These are phyloP conservation scores for Amyloporia xantha DNA, from an alignment of 768 basidiomycete species.

Conservation along the genomic window DNA sequence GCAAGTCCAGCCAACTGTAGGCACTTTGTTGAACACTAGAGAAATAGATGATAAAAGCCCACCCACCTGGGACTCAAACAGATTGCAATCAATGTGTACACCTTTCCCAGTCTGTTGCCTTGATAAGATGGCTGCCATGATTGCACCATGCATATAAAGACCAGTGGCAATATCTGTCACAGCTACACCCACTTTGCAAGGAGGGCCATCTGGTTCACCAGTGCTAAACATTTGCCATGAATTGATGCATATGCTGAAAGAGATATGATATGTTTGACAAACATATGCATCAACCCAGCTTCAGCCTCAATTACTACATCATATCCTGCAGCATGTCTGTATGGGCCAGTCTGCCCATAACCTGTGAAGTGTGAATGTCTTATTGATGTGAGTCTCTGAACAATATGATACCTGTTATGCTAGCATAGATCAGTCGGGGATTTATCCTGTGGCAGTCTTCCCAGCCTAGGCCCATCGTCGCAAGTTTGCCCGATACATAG, in stretches of 20 bases:
- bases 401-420: constrained; percentile 69
- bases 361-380: constrained; percentile 31
- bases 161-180: constrained; percentile 86
- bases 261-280: constrained; percentile 22
- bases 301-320: constrained; percentile 76
- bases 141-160: constrained; percentile 86
- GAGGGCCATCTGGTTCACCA: constrained; percentile 79
- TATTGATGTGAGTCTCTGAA: not conserved
- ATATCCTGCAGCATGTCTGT: constrained; percentile 75
- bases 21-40: not conserved
- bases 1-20: constrained; percentile 79
- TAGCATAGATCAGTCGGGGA: constrained; percentile 77
- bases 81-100: constrained; percentile 85
- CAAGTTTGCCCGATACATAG: constrained; percentile 80
- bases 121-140: constrained; percentile 84
- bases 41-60: not conserved
- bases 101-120: constrained; percentile 81
- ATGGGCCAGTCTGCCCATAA: constrained; percentile 89
- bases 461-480: constrained; percentile 78
- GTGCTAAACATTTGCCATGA: constrained; percentile 42
- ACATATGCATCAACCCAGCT: constrained; percentile 95
- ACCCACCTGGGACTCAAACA: constrained; percentile 84
- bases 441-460: constrained; percentile 77
- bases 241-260: not conserved
- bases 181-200: constrained; percentile 94